Conservation (phyloP, 768 basidiomycete genomes). For the Amylocystis lapponica region DNA sequence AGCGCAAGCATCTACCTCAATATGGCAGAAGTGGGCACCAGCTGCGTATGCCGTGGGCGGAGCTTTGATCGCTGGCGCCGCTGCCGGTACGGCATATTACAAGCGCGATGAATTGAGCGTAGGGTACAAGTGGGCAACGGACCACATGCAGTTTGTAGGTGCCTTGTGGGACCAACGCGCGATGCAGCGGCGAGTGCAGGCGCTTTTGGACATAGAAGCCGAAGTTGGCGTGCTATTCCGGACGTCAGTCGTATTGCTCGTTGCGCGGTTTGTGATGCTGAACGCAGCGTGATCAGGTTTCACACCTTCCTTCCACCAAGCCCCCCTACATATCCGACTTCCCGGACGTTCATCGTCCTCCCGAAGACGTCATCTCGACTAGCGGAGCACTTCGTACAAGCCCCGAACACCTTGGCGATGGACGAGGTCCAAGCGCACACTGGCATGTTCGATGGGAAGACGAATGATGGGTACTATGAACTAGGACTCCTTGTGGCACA, state of each 20-base stretch:
- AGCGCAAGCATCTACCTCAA: conserved; percentile 7
- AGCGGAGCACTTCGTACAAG: conserved; percentile 52
- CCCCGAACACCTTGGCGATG: conserved; percentile 57
- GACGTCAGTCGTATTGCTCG: conserved; percentile 43
- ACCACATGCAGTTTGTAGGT: conserved; percentile 88
- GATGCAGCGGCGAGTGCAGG: conserved; percentile 56
- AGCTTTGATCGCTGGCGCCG: conserved; percentile 73
- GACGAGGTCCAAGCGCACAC: conserved; percentile 86
- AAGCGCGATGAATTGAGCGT: conserved; percentile 67
- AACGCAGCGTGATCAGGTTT: conserved; percentile 43
- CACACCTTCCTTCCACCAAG: conserved; percentile 73
- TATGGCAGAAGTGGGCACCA: conserved; percentile 64
- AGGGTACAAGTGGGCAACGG: conserved; percentile 70
- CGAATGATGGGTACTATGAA: conserved; percentile 89
- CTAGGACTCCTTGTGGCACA: conserved; percentile 66
- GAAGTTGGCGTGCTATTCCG: conserved; percentile 64
- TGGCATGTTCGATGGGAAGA: conserved; percentile 76
- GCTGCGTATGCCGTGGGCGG: conserved; percentile 69
- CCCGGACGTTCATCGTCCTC: conserved; percentile 75
- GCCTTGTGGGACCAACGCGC: conserved; percentile 76
- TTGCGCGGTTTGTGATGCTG: conserved; percentile 1
- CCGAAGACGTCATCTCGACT: conserved; percentile 47
- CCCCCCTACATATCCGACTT: conserved; percentile 45
- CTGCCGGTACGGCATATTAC: conserved; percentile 80
- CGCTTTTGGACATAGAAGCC: conserved; percentile 54